A percentile compares a stretch with the other conserved stretches of the same genome.
phyloP scores from a whole-genome alignment of 2,329 filamentous ascomycete genomes.

The Exophiala alcalophila region DNA sequence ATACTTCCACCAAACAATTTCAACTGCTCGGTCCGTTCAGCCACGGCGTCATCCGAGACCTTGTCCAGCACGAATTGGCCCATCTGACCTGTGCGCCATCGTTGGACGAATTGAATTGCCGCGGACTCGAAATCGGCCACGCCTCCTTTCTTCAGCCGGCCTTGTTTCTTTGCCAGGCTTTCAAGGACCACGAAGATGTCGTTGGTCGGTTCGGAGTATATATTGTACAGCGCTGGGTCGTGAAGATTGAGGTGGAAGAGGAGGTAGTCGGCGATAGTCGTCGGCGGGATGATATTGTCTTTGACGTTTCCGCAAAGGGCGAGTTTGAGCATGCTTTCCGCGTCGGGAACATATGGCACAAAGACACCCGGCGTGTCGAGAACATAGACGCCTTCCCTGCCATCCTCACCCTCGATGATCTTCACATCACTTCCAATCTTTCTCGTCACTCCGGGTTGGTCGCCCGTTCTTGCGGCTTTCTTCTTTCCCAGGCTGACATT shows the following conservation, averaged over 20 bases:
- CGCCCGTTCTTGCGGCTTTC: conserved; percentile 78
- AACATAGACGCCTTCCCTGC: conserved; percentile 68
- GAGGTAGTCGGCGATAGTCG: conserved; percentile 83
- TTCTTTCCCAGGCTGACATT: conserved; percentile 60
- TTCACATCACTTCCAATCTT: conserved; percentile 82
- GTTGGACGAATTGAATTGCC: conserved; percentile 75
- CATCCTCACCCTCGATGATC: conserved; percentile 61
- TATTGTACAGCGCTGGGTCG: conserved; percentile 60
- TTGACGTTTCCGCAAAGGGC: conserved; percentile 87
- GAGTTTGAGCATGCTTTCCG: conserved; percentile 92
- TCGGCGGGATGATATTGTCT: conserved; percentile 74
- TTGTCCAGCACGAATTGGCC: conserved; percentile 79
- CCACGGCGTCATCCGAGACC: conserved; percentile 60
- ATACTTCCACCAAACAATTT: conserved; percentile 40
- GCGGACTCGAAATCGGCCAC: conserved; percentile 67
- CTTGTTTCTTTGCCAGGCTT: conserved; percentile 68
- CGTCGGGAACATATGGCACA: conserved; percentile 80
- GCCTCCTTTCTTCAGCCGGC: conserved; percentile 72
- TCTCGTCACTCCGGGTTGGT: conserved; percentile 84
- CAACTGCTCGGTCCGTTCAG: conserved; percentile 38
- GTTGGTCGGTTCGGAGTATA: conserved; percentile 73
- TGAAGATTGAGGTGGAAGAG: conserved; percentile 76
- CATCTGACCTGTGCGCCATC: conserved; percentile 74
- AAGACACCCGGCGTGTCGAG: conserved; percentile 95
- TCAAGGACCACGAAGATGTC: conserved; percentile 72